Conservation (phyloP, 257 asterid species). For the Solanum sitiens region DNA sequence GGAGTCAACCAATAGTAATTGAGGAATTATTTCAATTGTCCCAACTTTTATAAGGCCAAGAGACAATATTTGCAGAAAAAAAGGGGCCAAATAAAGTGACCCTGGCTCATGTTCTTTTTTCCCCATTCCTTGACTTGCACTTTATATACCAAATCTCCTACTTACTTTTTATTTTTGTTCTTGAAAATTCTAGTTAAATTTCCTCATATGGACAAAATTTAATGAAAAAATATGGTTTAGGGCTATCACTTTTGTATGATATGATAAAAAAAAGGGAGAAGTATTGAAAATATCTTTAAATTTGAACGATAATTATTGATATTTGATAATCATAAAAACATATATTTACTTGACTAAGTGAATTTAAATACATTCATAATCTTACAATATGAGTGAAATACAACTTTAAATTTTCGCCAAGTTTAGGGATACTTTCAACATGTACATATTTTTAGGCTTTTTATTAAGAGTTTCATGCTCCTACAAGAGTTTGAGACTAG, state of each 20-base stretch:
- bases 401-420: no score
- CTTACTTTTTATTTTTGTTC: neutral
- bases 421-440: neutral
- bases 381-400: no score
- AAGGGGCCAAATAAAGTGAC: neutral
- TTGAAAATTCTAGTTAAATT: neutral
- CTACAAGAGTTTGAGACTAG: no score
- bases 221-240: neutral
- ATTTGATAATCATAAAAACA: no score
- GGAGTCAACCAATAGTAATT: neutral
- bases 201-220: neutral
- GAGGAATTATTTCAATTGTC: neutral
- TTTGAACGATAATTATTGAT: no score
- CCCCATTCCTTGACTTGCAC: neutral
- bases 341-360: rapidly evolving
- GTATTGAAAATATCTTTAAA: neutral
- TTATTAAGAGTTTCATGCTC: no score
- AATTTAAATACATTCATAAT: neutral
- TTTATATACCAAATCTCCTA: neutral
- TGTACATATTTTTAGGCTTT: no score
- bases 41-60: neutral
- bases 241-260: neutral
- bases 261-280: neutral
- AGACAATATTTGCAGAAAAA: neutral
- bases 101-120: neutral